Evolutionary conservation across 176 grass and related monocot species (phyloP).

Genomic region (Carex parvula): DNA sequence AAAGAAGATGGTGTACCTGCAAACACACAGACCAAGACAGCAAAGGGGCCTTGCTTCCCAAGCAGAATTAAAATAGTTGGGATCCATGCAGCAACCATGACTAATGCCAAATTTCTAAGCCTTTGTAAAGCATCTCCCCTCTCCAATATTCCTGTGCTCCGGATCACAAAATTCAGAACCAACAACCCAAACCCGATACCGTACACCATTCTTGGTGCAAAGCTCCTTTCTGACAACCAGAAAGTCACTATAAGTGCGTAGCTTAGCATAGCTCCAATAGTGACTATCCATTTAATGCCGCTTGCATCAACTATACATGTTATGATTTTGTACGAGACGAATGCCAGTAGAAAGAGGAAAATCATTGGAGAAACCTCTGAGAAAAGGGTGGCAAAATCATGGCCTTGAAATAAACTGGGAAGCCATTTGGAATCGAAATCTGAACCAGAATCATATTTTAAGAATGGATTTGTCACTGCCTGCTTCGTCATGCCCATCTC

Average conservation of each 20-base stretch:
- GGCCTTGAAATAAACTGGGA: constrained; percentile 34
- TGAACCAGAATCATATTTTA: constrained; percentile 38
- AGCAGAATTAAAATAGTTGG: constrained; percentile 83
- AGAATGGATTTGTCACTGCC: constrained; percentile 43
- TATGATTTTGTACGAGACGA: constrained; percentile 43
- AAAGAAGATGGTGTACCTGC: constrained; percentile 37
- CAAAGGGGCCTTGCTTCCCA: constrained; percentile 81
- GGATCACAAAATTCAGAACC: constrained; percentile 42
- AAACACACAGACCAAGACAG: constrained; percentile 54
- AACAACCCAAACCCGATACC: constrained; percentile 62
- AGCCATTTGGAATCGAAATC: constrained; percentile 24
- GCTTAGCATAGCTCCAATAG: constrained; percentile 49
- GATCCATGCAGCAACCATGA: constrained; percentile 77
- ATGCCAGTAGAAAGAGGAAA: constrained; percentile 49
- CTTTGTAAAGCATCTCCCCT: constrained; percentile 35
- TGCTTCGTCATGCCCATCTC: constrained; percentile 82
- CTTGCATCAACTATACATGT: constrained; percentile 26
- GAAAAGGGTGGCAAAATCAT: constrained; percentile 35
- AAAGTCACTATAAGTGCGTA: constrained; percentile 57
- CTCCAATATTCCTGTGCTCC: constrained; percentile 31
- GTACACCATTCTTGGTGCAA: constrained; percentile 67
- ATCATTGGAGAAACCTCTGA: constrained; percentile 53
- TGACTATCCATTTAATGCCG: constrained; percentile 50
- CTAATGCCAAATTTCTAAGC: constrained; percentile 42
- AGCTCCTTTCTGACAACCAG: constrained; percentile 73